Base-by-base conservation (phyloP, 768 basidiomycete genomes). In the Lenzites betulinus region DNA sequence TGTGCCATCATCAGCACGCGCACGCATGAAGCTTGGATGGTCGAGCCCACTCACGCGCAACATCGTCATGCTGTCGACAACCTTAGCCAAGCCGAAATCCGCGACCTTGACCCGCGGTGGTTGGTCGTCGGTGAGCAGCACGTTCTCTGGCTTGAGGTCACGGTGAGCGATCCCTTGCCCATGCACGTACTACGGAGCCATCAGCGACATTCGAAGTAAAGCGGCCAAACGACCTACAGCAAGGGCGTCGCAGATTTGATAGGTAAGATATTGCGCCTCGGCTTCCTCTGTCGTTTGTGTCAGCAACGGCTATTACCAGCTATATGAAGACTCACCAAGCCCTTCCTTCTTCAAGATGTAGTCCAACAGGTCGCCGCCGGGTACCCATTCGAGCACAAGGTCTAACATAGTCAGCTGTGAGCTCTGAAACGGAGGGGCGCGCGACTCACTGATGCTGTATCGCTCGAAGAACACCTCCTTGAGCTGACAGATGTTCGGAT, bases 71-170 rank as follows among this genome's bases (percentile, higher is more conserved):
- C 85, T 87, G 63, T 92, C 87, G 23, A 92, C 86, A n/a, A 89
- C 85, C 71, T 98, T 99, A 1, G 96, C 95, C 7, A 98, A 83
- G 3, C 96, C 96, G 70, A 97, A 99, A 73, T 98, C 96, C 2
- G 96, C 95, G 16, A 98, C 88, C 70, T 98, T 98, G 66, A 92
- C 85, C 1, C 76, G 73, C 0, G 90, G 90, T 0, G 90, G 90
- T 2, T 78, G 64, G 42, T 87, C 83, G 11, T 70, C 77, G 1
- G 93, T 95, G n/a, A 97, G 73, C 1, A 96, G 81, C 7, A 95
- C 85, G 66, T 96, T 95, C 88, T 92, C 90, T 1, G 96, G 95
- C 73, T 97, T 97, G 46, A 98, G 76, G 72, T 99, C 97, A 46
- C 97, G 89, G 74, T 98, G 96, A 0, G 93, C 83, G 46, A 99